Conservation (phyloP, 805 yeast genomes). For the Suhomyces prunicola region DNA sequence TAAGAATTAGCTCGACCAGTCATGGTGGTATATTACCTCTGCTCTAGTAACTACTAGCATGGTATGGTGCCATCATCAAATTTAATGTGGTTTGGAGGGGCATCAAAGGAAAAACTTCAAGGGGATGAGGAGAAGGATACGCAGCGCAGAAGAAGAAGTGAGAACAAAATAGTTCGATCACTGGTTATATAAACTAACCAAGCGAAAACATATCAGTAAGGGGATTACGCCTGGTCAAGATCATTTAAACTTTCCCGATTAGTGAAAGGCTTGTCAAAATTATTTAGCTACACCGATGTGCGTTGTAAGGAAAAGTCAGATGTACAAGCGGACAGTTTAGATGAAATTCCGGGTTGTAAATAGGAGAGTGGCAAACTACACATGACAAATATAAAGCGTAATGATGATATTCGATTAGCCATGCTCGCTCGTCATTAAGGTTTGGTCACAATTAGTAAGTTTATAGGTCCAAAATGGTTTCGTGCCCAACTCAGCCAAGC, state of each 20-base stretch:
- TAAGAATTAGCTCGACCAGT: neutral
- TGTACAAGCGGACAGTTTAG: neutral
- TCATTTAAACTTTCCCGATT: constrained; percentile 5
- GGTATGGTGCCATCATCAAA: neutral
- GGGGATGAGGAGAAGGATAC: neutral
- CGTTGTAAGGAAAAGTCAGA: neutral
- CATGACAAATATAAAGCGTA: neutral
- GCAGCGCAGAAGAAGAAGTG: neutral
- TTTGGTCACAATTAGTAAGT: neutral
- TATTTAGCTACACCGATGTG: neutral
- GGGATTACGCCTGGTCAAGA: constrained; percentile 3
- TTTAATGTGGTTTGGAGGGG: neutral
- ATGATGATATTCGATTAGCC: neutral
- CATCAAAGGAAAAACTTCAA: neutral
- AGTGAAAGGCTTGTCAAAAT: constrained; percentile 5
- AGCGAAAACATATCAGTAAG: constrained; percentile 1
- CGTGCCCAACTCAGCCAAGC: neutral
- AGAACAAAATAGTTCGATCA: neutral
- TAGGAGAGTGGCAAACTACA: neutral
- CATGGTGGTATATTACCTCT: neutral
- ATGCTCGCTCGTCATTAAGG: neutral
- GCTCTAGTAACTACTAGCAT: neutral
- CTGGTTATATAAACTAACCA: neutral
- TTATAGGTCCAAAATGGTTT: neutral
- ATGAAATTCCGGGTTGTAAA: neutral